Evolutionary conservation across 2,329 filamentous ascomycete species (phyloP).

Genomic region (Aureobasidium sp.): DNA sequence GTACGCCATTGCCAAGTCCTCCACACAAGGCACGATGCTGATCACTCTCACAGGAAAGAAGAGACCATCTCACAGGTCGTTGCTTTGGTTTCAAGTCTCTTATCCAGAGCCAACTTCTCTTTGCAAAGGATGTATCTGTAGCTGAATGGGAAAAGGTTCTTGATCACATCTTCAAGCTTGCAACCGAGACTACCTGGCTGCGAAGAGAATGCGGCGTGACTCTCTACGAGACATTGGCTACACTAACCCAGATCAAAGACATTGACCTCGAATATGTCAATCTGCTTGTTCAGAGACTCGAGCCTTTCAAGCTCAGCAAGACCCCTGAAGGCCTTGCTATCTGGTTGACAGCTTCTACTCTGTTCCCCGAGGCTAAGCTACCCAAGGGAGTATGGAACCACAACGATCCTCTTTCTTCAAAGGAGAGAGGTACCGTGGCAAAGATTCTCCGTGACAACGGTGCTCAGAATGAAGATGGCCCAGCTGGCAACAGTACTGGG

Average conservation of each 20-base stretch:
- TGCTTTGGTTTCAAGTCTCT: conserved; percentile 84
- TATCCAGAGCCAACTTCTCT: conserved; percentile 68
- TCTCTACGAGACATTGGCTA: conserved; percentile 59
- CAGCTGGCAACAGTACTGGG: conserved; percentile 44
- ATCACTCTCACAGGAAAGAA: conserved; percentile 61
- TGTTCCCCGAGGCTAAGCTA: conserved; percentile 55
- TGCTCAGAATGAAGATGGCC: conserved; percentile 37
- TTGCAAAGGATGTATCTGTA: conserved; percentile 48
- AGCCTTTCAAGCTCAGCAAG: conserved; percentile 56
- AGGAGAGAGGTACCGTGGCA: conserved; percentile 61
- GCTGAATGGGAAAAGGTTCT: conserved; percentile 61
- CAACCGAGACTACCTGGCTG: conserved; percentile 80
- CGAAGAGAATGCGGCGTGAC: conserved; percentile 81
- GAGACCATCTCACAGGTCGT: conserved; percentile 77
- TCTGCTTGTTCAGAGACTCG: conserved; percentile 23
- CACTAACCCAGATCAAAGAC: conserved; percentile 13
- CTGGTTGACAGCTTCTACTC: conserved; percentile 65
- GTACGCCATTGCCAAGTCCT: conserved; percentile 29
- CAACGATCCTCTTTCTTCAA: conserved; percentile 63
- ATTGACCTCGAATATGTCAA: conserved; percentile 13
- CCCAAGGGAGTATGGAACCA: conserved; percentile 66
- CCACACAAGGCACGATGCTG: conserved; percentile 24
- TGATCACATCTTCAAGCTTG: conserved; percentile 64
- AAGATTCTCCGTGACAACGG: conserved; percentile 74
- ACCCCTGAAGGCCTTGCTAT: conserved; percentile 85